Evolutionary conservation across 257 asterid species (phyloP).

Genomic region (Nicotiana obtusifolia): DNA sequence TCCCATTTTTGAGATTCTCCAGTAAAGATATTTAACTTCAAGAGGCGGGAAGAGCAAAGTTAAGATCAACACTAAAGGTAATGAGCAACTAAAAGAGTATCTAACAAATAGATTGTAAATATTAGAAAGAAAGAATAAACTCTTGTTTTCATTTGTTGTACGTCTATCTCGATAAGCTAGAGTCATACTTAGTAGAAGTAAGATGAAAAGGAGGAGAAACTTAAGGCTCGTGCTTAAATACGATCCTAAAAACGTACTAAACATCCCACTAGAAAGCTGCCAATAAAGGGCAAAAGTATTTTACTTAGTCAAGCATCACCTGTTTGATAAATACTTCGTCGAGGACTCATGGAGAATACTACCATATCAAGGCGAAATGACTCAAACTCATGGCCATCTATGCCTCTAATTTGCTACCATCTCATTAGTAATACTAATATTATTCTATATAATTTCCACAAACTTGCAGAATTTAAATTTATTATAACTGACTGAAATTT

Average conservation of each 20-base stretch:
- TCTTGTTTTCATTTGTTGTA: background rate
- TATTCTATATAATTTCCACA: background rate
- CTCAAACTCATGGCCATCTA: background rate
- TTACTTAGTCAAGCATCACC: background rate
- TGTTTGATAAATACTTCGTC: background rate
- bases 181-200: background rate
- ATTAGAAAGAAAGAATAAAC: background rate
- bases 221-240: background rate
- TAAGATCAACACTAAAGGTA: background rate
- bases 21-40: background rate
- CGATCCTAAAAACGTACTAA: background rate
- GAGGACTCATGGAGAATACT: background rate
- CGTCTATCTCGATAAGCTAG: background rate
- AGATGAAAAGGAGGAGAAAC: background rate
- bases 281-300: background rate
- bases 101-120: background rate
- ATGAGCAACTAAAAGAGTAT: background rate
- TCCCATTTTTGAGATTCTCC: background rate
- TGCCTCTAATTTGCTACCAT: background rate
- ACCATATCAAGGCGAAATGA: background rate
- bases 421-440: background rate
- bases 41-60: background rate
- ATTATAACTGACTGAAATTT: background rate
- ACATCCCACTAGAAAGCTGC: background rate
- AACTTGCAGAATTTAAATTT: background rate